Evolutionary conservation across 2,329 filamentous ascomycete species (phyloP).

Genomic region (Fusarium humuli): DNA sequence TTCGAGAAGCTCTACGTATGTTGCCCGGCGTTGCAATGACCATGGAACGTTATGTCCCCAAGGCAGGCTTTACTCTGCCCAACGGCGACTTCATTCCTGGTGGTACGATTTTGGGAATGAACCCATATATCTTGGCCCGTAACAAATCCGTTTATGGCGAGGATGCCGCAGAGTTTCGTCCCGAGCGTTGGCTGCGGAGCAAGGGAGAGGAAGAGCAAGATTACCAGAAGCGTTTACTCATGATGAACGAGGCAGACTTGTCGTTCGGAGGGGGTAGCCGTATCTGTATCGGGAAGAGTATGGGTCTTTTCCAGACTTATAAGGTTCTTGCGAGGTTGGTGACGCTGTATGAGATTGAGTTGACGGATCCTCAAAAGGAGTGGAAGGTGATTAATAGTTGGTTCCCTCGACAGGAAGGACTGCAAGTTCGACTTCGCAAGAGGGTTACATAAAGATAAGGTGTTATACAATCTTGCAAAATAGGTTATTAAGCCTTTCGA

Average conservation of each 20-base stretch:
- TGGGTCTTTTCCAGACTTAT: constrained; percentile 56
- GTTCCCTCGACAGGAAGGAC: constrained; percentile 28
- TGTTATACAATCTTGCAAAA: background rate
- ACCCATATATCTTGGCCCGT: constrained; percentile 50
- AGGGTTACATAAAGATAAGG: background rate
- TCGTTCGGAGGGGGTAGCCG: constrained; percentile 58
- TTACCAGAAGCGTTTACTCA: constrained; percentile 44
- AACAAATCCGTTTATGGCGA: constrained; percentile 56
- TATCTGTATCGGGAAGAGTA: constrained; percentile 56
- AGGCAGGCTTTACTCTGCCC: constrained; percentile 49
- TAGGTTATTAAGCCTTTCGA: background rate
- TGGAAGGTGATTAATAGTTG: constrained; percentile 43
- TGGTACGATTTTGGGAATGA: constrained; percentile 52
- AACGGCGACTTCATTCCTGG: constrained; percentile 48
- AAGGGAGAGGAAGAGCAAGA: constrained; percentile 36
- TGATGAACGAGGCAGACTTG: constrained; percentile 54
- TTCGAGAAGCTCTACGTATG: constrained; percentile 61
- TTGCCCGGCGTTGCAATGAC: constrained; percentile 57
- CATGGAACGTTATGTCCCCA: constrained; percentile 59
- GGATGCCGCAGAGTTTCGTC: constrained; percentile 57
- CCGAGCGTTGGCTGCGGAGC: constrained; percentile 52
- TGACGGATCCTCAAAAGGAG: constrained; percentile 35
- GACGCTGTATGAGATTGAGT: constrained; percentile 51
- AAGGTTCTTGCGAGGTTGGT: constrained; percentile 61
- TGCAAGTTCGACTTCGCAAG: constrained; percentile 8